Evolutionary conservation across 2,329 filamentous ascomycete genomes (phyloP).

Genomic region (Teratosphaeria gauchensis): DNA sequence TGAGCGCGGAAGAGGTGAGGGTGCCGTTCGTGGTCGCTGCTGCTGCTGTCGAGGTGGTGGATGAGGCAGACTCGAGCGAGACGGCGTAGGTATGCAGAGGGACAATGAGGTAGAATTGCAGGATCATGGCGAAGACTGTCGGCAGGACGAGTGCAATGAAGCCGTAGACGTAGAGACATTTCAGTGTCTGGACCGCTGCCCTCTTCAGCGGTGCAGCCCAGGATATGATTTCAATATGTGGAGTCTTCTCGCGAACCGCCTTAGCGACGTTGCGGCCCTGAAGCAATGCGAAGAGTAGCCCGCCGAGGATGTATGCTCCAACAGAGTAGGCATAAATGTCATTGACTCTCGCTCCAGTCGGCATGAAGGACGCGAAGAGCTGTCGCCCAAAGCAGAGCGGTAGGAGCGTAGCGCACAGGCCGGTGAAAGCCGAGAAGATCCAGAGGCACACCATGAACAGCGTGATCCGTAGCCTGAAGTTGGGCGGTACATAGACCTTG

Average conservation of each 20-base stretch:
- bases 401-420: slow-evolving; percentile 74
- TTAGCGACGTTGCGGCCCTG: slow-evolving; percentile 9
- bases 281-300: slow-evolving; percentile 47
- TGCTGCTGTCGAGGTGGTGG: background rate
- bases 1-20: slow-evolving; percentile 10
- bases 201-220: slow-evolving; percentile 15
- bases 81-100: slow-evolving; percentile 71
- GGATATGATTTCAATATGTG: slow-evolving; percentile 12
- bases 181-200: slow-evolving; percentile 29
- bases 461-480: slow-evolving; percentile 70
- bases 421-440: slow-evolving; percentile 82
- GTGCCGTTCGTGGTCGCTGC: background rate
- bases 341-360: slow-evolving; percentile 65
- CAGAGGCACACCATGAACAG: slow-evolving; percentile 85
- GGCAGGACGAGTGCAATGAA: slow-evolving; percentile 73
- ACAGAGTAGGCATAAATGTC: slow-evolving; percentile 95
- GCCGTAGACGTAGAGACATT: slow-evolving; percentile 63
- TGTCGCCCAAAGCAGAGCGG: slow-evolving; percentile 76
- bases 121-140: slow-evolving; percentile 63
- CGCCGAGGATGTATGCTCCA: slow-evolving; percentile 72
- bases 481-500: slow-evolving; percentile 66
- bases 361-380: slow-evolving; percentile 65
- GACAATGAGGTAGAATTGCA: slow-evolving; percentile 82
- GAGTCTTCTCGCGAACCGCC: slow-evolving; percentile 5
- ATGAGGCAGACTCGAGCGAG: slow-evolving; percentile 5